A percentile compares a stretch with the other conserved stretches of the same genome.
These are phyloP conservation scores for Conoideocrella luteorostrata DNA, from an alignment of 2,329 filamentous ascomycete genomes.

Conservation along the genomic window DNA sequence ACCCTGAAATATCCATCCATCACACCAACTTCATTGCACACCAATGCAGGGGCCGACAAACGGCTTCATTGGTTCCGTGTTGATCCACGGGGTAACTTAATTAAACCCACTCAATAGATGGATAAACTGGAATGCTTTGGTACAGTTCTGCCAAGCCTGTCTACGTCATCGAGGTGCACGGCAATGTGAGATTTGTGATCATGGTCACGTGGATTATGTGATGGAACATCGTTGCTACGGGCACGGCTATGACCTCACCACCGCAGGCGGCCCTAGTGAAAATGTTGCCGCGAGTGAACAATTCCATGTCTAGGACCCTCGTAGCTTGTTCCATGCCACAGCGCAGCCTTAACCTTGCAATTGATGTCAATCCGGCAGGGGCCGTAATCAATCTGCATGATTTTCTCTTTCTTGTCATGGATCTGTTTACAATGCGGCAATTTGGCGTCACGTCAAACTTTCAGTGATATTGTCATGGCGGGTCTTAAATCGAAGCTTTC, in stretches of 20 bases:
- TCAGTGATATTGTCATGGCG: no score
- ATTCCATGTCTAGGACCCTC: neutral
- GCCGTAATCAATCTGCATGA: neutral
- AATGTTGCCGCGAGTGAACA: neutral
- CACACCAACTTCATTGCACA: neutral
- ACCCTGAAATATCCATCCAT: neutral
- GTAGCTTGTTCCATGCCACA: neutral
- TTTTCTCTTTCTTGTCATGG: no score
- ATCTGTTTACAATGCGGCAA: no score
- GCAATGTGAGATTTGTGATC: neutral
- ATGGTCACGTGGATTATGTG: neutral
- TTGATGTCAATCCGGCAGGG: neutral
- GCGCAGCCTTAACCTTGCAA: neutral
- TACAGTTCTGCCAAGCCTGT: neutral
- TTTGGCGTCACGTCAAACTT: no score
- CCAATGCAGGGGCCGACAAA: slow-evolving; percentile 4
- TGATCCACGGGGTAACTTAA: neutral
- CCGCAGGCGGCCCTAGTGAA: neutral
- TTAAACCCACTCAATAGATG: neutral
- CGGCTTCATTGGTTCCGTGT: no score
- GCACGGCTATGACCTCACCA: slow-evolving; percentile 5
- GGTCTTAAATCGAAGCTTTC: no score
- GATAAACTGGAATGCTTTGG: neutral
- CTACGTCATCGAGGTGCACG: neutral
- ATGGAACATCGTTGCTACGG: neutral